Evolutionary conservation across 352 stramenopile genomes (phyloP).

Genomic region (Pythium angustatum): DNA sequence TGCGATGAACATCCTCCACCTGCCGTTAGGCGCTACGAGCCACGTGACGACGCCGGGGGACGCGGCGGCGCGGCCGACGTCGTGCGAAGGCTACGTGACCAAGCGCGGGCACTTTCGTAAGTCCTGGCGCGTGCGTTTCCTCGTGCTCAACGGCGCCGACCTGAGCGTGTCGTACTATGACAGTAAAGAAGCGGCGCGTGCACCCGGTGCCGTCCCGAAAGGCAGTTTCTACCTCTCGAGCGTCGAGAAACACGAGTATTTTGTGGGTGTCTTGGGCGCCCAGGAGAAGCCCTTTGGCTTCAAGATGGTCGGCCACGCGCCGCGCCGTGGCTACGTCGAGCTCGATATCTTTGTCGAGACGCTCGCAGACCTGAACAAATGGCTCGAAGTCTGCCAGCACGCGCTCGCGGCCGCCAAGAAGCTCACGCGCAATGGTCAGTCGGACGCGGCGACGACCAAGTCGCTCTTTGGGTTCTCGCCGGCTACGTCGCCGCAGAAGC

Average conservation of each 20-base stretch:
- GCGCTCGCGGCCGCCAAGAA: slow-evolving; percentile 58
- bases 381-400: slow-evolving; percentile 80
- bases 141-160: slow-evolving; percentile 71
- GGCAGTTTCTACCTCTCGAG: slow-evolving; percentile 77
- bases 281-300: slow-evolving; percentile 82
- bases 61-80: slow-evolving; percentile 46
- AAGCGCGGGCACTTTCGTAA: slow-evolving; percentile 86
- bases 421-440: slow-evolving; percentile 34
- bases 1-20: slow-evolving; percentile 70
- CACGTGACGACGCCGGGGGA: slow-evolving; percentile 14
- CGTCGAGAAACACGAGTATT: slow-evolving; percentile 80
- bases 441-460: slow-evolving; percentile 41
- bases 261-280: slow-evolving; percentile 60
- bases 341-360: slow-evolving; percentile 79
- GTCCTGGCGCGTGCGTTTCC: slow-evolving; percentile 79
- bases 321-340: slow-evolving; percentile 74
- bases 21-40: slow-evolving; percentile 32
- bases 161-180: slow-evolving; percentile 76
- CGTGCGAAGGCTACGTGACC: slow-evolving; percentile 85
- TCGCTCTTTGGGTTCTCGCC: slow-evolving; percentile 58
- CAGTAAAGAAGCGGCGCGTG: slow-evolving; percentile 57
- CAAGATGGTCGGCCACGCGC: slow-evolving; percentile 82
- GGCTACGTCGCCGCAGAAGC: slow-evolving; percentile 51
- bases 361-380: slow-evolving; percentile 65
- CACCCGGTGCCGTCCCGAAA: slow-evolving; percentile 38